A percentile compares a stretch with the other conserved stretches of the same genome.
Conservation (phyloP, 139 green algal species). For the Diplosphaera chodatii region DNA sequence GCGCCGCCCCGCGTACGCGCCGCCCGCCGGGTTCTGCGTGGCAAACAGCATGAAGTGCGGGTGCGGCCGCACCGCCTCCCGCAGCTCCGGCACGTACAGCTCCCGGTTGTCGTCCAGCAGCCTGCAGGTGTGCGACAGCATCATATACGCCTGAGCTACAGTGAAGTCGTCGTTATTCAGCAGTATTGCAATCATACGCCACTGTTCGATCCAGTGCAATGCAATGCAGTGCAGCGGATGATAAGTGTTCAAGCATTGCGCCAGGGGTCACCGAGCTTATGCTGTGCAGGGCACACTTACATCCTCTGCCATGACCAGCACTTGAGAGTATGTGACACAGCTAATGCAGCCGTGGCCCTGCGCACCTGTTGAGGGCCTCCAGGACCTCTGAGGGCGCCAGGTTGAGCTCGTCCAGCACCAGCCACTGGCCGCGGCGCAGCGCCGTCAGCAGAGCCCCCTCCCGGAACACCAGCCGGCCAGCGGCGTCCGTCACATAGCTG, state of each 20-base stretch:
- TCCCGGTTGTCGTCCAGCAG: slow-evolving; percentile 98
- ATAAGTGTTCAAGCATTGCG: too few relatives aligned
- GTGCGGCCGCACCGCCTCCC: slow-evolving; percentile 88
- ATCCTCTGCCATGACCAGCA: too few relatives aligned
- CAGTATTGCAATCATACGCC: too few relatives aligned
- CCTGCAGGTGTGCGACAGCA: too few relatives aligned
- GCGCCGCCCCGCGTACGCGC: slow-evolving; percentile 79
- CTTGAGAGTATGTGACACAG: too few relatives aligned
- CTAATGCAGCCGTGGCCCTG: too few relatives aligned
- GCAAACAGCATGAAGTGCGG: slow-evolving; percentile 99
- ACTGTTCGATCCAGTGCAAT: too few relatives aligned
- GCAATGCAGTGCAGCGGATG: too few relatives aligned
- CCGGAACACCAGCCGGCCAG: slow-evolving; percentile 72
- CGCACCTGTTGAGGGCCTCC: slow-evolving; percentile 92
- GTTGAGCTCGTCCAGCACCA: slow-evolving; percentile 99
- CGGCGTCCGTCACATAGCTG: slow-evolving; percentile 61
- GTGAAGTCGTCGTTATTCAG: too few relatives aligned
- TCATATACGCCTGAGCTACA: too few relatives aligned
- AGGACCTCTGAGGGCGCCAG: slow-evolving; percentile 90
- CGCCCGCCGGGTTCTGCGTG: slow-evolving; percentile 94
- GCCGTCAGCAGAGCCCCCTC: slow-evolving; percentile 93
- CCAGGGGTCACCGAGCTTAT: too few relatives aligned
- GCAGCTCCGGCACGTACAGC: slow-evolving; percentile 94
- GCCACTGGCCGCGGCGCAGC: slow-evolving; percentile 83
- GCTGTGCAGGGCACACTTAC: too few relatives aligned